phyloP scores from a whole-genome alignment of 305 asterid genomes.

The Caryopteris hybrid region DNA sequence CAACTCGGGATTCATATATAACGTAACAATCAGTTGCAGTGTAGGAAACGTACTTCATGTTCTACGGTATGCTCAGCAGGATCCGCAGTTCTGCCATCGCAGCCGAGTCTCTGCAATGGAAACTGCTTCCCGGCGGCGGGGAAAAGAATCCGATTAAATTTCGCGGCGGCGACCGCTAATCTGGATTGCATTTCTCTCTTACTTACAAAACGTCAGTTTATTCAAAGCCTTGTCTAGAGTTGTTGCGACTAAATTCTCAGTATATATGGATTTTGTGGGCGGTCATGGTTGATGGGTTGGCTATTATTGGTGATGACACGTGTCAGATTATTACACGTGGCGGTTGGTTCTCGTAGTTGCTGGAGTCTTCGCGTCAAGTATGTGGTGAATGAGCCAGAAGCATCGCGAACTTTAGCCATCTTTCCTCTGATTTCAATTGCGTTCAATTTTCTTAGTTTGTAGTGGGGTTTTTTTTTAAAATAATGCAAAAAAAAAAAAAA shows the following conservation, averaged over 20 bases:
- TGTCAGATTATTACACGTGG: constrained; percentile 20
- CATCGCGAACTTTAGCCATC: no score
- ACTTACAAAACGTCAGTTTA: not conserved
- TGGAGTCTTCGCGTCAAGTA: constrained; percentile 28
- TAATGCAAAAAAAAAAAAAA: no score
- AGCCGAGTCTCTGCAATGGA: constrained; percentile 12
- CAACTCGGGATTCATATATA: no score
- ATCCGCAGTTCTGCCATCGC: constrained; percentile 55
- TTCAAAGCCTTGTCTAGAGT: not conserved
- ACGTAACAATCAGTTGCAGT: no score
- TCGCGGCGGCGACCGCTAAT: constrained; percentile 30
- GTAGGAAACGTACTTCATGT: constrained; percentile 44
- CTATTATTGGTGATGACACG: constrained; percentile 16
- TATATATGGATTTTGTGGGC: not conserved
- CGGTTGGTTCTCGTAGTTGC: constrained; percentile 23
- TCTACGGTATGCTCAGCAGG: constrained; percentile 58
- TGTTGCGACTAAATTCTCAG: no score
- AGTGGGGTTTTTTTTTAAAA: no score
- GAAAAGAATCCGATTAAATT: constrained; percentile 19
- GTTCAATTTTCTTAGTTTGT: no score
- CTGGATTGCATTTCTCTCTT: constrained; percentile 41
- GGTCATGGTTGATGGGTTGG: not conserved
- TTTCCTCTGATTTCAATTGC: no score
- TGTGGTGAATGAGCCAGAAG: constrained; percentile 27
- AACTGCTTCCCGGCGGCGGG: not conserved